Conservation (phyloP, 140 eudicot species). For the Anethum foeniculum region DNA sequence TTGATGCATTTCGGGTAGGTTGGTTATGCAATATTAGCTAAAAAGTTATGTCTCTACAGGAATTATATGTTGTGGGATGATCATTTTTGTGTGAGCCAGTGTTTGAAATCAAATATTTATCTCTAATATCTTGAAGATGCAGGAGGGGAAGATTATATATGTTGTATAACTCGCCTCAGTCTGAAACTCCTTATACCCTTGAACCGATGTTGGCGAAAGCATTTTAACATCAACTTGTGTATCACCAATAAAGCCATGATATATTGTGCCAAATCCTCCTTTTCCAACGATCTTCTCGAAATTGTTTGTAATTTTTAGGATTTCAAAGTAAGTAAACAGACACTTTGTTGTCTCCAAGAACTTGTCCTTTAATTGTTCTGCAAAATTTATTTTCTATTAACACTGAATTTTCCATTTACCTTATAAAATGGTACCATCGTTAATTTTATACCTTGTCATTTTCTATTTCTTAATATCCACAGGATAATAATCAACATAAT, state of each 20-base stretch:
- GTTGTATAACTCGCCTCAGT: conserved; percentile 27
- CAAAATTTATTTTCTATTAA: conserved; percentile 12
- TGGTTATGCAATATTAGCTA: background rate
- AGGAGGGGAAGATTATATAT: background rate
- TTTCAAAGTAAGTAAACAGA: conserved; percentile 33
- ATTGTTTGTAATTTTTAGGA: conserved; percentile 34
- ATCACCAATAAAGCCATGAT: conserved; percentile 30
- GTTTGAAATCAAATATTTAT: no score
- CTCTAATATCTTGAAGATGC: no score
- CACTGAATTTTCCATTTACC: background rate
- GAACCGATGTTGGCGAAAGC: conserved; percentile 34
- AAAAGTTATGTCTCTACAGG: background rate
- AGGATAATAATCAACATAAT: background rate
- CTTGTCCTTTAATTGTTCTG: background rate
- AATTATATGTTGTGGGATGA: conserved; percentile 25
- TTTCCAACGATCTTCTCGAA: conserved; percentile 33
- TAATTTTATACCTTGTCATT: conserved; percentile 19
- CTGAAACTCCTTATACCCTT: conserved; percentile 40
- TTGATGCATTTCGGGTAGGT: no score
- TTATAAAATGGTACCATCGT: background rate
- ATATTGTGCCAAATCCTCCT: conserved; percentile 55
- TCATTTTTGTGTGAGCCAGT: background rate
- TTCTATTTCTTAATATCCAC: conserved; percentile 16
- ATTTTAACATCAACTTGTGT: conserved; percentile 46
- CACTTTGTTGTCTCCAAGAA: background rate